phyloP scores from a whole-genome alignment of 2,329 filamentous ascomycete species.

The Cladophialophora psammophila region DNA sequence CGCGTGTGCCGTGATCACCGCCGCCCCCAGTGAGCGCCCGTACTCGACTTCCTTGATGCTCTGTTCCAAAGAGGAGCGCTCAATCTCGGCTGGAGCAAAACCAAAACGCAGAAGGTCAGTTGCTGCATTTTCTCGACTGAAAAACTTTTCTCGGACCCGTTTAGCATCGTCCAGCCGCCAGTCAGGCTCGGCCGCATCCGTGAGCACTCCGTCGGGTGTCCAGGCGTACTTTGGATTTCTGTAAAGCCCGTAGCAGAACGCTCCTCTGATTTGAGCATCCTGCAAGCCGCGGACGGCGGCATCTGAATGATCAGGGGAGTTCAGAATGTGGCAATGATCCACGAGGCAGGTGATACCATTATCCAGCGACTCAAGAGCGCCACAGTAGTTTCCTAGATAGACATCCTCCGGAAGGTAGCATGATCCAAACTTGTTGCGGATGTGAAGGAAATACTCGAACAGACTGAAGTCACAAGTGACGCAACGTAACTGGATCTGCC shows the following conservation, averaged over 20 bases:
- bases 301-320: constrained; percentile 42
- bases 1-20: constrained; percentile 22
- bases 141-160: constrained; percentile 17
- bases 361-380: constrained; percentile 29
- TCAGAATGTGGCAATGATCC: constrained; percentile 45
- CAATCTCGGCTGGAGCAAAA: constrained; percentile 23
- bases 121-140: constrained; percentile 12
- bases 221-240: constrained; percentile 8
- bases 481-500: constrained; percentile 54
- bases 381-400: constrained; percentile 39
- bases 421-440: constrained; percentile 17
- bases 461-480: constrained; percentile 50
- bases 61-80: constrained; percentile 15
- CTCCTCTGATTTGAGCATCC: constrained; percentile 42
- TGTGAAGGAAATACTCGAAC: constrained; percentile 49
- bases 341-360: constrained; percentile 39
- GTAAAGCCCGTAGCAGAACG: constrained; percentile 42
- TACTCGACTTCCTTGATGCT: constrained; percentile 18
- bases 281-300: constrained; percentile 41
- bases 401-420: constrained; percentile 52
- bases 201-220: neutral
- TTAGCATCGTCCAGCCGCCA: constrained; percentile 27
- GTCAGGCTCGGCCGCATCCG: constrained; percentile 8
- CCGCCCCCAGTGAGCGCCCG: constrained; percentile 19
- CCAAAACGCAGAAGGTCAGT: constrained; percentile 29